A percentile compares a stretch with the other conserved stretches of the same genome.
Evolutionary conservation across 495 filamentous ascomycete genomes (phyloP).

Genomic region (Sabuloglossum arenarium): DNA sequence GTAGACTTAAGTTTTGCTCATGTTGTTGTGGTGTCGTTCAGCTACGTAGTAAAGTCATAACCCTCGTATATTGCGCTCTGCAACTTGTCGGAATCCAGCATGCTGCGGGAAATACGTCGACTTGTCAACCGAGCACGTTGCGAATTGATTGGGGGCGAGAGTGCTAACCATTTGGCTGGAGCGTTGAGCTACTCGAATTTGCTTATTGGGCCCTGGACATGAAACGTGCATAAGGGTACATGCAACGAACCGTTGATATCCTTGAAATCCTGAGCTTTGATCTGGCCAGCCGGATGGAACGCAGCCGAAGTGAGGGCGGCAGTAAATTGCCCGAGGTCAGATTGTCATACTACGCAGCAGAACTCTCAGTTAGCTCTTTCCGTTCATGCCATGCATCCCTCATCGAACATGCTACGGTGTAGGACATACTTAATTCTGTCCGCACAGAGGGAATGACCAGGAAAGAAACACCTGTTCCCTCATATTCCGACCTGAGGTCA

Average conservation of each 20-base stretch:
- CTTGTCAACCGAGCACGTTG: conserved; percentile 1
- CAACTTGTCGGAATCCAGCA: not conserved
- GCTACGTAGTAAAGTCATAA: not conserved
- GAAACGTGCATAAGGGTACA: not conserved
- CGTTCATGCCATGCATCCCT: too few relatives aligned
- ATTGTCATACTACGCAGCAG: not conserved
- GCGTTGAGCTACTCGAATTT: not conserved
- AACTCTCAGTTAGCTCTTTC: too few relatives aligned
- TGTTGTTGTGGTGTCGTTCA: too few relatives aligned
- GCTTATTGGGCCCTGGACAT: not conserved
- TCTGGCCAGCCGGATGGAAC: not conserved
- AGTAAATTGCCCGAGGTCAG: not conserved
- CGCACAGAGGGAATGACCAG: not conserved
- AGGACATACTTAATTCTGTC: too few relatives aligned
- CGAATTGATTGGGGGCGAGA: not conserved
- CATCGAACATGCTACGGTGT: too few relatives aligned
- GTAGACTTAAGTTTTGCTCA: too few relatives aligned
- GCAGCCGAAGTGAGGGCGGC: not conserved
- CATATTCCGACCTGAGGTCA: not conserved
- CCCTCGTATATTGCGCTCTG: not conserved
- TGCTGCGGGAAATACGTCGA: not conserved
- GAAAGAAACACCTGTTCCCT: not conserved
- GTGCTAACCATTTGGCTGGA: not conserved
- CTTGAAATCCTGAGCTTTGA: not conserved
- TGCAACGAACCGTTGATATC: not conserved